Conservation (phyloP, 2,329 filamentous ascomycete species). For the Beauveria caledonica region DNA sequence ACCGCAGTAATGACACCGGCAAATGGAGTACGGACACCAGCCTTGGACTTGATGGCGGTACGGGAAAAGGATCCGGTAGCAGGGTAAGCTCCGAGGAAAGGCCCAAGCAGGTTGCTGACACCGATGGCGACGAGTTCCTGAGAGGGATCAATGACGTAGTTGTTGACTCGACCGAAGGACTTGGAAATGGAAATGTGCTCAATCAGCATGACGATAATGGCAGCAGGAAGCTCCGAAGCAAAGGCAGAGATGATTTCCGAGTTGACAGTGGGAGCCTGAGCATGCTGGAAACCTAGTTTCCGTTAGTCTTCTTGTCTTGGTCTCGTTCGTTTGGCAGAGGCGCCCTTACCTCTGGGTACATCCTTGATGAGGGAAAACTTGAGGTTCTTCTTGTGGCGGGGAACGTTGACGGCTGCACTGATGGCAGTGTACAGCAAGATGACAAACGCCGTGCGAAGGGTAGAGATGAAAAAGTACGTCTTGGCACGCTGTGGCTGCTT, state of each 20-base stretch:
- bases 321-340: neutral
- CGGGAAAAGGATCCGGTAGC: slow-evolving; percentile 93
- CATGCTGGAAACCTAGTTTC: slow-evolving; percentile 65
- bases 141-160: slow-evolving; percentile 91
- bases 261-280: slow-evolving; percentile 63
- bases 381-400: slow-evolving; percentile 43
- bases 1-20: slow-evolving; percentile 81
- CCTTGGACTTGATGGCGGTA: slow-evolving; percentile 95
- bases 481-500: slow-evolving; percentile 59
- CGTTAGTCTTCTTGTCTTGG: neutral
- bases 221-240: slow-evolving; percentile 65
- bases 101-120: slow-evolving; percentile 79
- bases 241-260: slow-evolving; percentile 59
- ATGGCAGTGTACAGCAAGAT: slow-evolving; percentile 74
- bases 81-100: slow-evolving; percentile 86
- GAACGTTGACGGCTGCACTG: slow-evolving; percentile 60
- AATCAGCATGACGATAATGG: slow-evolving; percentile 88
- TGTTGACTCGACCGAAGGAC: slow-evolving; percentile 91
- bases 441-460: slow-evolving; percentile 70
- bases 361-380: slow-evolving; percentile 56
- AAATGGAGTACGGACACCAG: slow-evolving; percentile 84
- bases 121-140: slow-evolving; percentile 95
- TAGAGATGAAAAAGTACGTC: slow-evolving; percentile 70
- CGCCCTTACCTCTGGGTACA: slow-evolving; percentile 56
- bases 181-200: slow-evolving; percentile 97